These are phyloP conservation scores for Diospyros lotus DNA, from an alignment of 148 eudicot genomes.

Conservation along the genomic window DNA sequence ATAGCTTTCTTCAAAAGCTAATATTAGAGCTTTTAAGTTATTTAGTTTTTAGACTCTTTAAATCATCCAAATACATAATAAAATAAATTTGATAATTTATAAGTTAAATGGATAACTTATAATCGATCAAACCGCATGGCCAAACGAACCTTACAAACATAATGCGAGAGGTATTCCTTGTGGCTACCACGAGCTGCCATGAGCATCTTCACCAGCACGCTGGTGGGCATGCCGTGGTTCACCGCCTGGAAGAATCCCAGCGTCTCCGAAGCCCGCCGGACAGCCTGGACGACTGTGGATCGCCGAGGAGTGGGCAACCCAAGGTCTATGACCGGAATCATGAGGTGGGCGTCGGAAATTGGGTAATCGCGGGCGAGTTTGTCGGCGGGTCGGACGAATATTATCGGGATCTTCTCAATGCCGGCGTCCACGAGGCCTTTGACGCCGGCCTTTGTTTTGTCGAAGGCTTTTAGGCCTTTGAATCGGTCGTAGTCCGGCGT, in stretches of 20 bases:
- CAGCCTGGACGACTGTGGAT: slow-evolving; percentile 4
- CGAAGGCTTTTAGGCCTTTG: slow-evolving; percentile 26
- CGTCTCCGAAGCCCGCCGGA: slow-evolving; percentile 16
- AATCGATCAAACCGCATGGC: too few species aligned
- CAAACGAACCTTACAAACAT: too few species aligned
- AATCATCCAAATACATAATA: too few species aligned
- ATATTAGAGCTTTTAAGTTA: too few species aligned
- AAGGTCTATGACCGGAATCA: slow-evolving; percentile 23
- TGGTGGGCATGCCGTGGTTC: slow-evolving; percentile 23
- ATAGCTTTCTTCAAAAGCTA: too few species aligned
- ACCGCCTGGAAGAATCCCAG: slow-evolving; percentile 37
- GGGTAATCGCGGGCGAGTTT: slow-evolving; percentile 18
- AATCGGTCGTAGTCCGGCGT: slow-evolving; percentile 1
- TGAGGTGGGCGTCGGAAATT: background rate
- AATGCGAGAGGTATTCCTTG: too few species aligned
- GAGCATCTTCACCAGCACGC: slow-evolving; percentile 17
- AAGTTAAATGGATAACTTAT: too few species aligned
- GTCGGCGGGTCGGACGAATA: background rate
- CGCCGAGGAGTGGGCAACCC: background rate
- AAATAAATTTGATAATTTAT: too few species aligned
- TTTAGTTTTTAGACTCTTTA: too few species aligned
- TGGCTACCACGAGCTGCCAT: too few species aligned
- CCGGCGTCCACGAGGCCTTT: slow-evolving; percentile 33
- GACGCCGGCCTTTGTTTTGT: slow-evolving; percentile 33
- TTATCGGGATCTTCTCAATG: slow-evolving; percentile 12